Percentiles rank a stretch among this genome's conserved stretches.
Conservation (phyloP, 2,329 filamentous ascomycete species). For the Ophiostoma sp. region DNA sequence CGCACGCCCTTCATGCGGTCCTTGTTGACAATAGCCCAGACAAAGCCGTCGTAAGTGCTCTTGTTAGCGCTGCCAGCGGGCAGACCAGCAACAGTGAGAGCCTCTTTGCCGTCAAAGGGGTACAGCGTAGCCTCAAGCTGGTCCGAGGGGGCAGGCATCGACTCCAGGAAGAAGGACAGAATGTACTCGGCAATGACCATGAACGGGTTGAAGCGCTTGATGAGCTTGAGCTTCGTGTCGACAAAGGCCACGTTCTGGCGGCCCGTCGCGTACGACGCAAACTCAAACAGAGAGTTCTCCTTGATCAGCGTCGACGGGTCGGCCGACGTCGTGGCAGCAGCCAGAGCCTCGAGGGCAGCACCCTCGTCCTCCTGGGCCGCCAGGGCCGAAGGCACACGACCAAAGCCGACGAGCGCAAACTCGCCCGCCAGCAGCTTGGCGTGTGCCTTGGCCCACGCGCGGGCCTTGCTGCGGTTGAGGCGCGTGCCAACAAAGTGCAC, state of each 20-base stretch:
- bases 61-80: constrained; percentile 50
- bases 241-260: constrained; percentile 90
- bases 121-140: constrained; percentile 75
- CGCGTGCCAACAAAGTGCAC: constrained; percentile 80
- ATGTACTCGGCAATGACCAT: constrained; percentile 61
- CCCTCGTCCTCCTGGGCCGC: constrained; percentile 53
- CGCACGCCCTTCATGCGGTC: constrained; percentile 85
- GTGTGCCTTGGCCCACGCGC: constrained; percentile 76
- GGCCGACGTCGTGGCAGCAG: constrained; percentile 37
- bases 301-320: constrained; percentile 64
- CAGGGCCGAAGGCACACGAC: constrained; percentile 46
- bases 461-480: constrained; percentile 77
- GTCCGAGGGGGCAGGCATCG: constrained; percentile 68
- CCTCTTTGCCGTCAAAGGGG: constrained; percentile 90
- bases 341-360: constrained; percentile 62
- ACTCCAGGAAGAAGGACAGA: constrained; percentile 78
- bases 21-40: constrained; percentile 96
- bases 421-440: constrained; percentile 71
- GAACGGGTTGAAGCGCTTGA: constrained; percentile 84
- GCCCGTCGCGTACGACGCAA: constrained; percentile 82
- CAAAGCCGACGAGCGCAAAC: constrained; percentile 85
- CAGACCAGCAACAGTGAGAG: constrained; percentile 66
- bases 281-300: constrained; percentile 88
- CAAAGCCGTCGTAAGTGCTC: constrained; percentile 82
- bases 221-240: constrained; percentile 77